Evolutionary conservation across 345 rosid species (phyloP), one percentile per base, ranked within the genome.

Genomic region (Dovyalis caffra): DNA sequence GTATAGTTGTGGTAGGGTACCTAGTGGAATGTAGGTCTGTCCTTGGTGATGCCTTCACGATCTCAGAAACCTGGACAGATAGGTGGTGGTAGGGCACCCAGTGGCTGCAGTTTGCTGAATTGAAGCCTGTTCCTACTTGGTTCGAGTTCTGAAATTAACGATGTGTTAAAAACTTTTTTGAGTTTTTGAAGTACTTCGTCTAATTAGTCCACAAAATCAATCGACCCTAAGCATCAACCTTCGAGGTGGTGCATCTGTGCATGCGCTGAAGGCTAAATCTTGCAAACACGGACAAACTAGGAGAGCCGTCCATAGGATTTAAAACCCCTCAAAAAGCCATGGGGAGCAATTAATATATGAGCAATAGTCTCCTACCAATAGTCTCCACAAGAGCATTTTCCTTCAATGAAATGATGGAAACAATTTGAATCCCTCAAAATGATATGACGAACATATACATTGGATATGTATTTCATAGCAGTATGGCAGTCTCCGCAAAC

Each of bases 321-420:
- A 34, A 34, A 34, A 3, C 35, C 35, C 35, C 35, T 34, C 2
- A 38, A 34, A 38, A 20, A 26, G 28, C 28, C 0, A 12, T 35
- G 37, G 29, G 68, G 76, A 65, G 37, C 21, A 3, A 35, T 35
- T 29, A 56, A 29, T 18, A 38, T 31, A 66, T 28, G 15, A 8
- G 31, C 20, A 8, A 25, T n/a, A n/a, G 5, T 37, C 65, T 9
- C 15, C 80, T 83, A 93, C 99, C 99, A 91, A 79, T 90, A 95
- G 81, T 93, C 97, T 71, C 90, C 91, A 57, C 99, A 95, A n/a
- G 97, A 91, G 76, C 98, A 95, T 53, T 67, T 87, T 81, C 94
- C 99, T 74, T 85, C 85, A 73, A 66, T 83, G 77, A 93, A 95
- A 77, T 93, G 99, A 83, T 93, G 99, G 83, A 93, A 95, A 49